phyloP scores from a whole-genome alignment of 2,329 filamentous ascomycete genomes.

The Trichophyton simii region DNA sequence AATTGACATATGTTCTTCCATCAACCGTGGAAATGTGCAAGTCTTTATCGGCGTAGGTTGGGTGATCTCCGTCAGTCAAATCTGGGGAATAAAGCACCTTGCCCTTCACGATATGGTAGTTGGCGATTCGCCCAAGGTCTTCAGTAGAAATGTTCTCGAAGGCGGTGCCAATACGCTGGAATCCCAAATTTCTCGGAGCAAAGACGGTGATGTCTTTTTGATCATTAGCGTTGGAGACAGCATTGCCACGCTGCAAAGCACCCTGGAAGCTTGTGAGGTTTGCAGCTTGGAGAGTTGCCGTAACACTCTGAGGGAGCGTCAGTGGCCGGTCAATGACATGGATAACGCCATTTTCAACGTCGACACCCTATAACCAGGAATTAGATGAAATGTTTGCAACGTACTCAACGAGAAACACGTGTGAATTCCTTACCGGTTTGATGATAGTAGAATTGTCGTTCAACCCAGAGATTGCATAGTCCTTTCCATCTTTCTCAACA shows the following conservation, averaged over 20 bases:
- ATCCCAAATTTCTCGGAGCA: slow-evolving; percentile 12
- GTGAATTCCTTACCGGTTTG: slow-evolving; percentile 31
- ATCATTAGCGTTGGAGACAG: slow-evolving; percentile 23
- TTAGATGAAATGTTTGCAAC: background rate
- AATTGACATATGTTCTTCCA: slow-evolving; percentile 38
- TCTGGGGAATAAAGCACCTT: slow-evolving; percentile 42
- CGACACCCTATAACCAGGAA: slow-evolving; percentile 32
- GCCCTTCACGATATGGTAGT: slow-evolving; percentile 52
- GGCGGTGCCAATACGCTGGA: slow-evolving; percentile 9
- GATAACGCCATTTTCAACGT: slow-evolving; percentile 44
- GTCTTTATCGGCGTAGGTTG: slow-evolving; percentile 34
- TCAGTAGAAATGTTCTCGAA: slow-evolving; percentile 17
- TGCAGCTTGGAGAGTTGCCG: slow-evolving; percentile 29
- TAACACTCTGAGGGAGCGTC: slow-evolving; percentile 34
- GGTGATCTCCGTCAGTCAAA: slow-evolving; percentile 29
- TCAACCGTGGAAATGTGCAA: slow-evolving; percentile 35
- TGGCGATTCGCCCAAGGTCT: slow-evolving; percentile 42
- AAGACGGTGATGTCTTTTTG: slow-evolving; percentile 27
- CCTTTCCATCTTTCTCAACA: slow-evolving; percentile 29
- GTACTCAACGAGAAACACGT: background rate
- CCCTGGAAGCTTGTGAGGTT: slow-evolving; percentile 38
- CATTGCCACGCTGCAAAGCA: slow-evolving; percentile 34
- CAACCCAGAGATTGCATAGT: slow-evolving; percentile 40
- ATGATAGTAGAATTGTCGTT: slow-evolving; percentile 39
- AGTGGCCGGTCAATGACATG: slow-evolving; percentile 42